Evolutionary conservation across 192 early-diverging fungal genomes (phyloP).

Genomic region (Backusella australiensis): DNA sequence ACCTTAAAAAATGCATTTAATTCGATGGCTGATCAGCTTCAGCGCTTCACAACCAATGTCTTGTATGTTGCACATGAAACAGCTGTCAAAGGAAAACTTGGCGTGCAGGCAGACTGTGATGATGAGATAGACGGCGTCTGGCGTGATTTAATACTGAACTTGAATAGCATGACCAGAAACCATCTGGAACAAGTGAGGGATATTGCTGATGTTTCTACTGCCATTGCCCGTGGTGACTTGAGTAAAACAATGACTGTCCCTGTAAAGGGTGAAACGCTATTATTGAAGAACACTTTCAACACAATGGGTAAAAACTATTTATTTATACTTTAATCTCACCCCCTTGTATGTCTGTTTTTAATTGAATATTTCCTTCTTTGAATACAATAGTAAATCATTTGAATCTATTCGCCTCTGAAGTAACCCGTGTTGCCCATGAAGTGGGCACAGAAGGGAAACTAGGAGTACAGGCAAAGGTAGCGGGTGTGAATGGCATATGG

Average conservation of each 20-base stretch:
- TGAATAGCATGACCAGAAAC: conserved; percentile 60
- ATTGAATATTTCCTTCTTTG: not conserved
- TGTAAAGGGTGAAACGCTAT: conserved; percentile 56
- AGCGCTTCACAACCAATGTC: conserved; percentile 53
- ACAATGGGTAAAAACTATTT: conserved; percentile 41
- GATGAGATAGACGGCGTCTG: conserved; percentile 44
- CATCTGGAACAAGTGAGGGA: conserved; percentile 59
- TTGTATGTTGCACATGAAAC: conserved; percentile 67
- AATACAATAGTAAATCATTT: conserved; percentile 45
- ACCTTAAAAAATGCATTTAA: conserved; percentile 50
- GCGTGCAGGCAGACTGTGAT: conserved; percentile 53
- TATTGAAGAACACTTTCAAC: conserved; percentile 56
- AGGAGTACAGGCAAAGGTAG: conserved; percentile 62
- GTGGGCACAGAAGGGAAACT: conserved; percentile 66
- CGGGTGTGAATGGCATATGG: conserved; percentile 64
- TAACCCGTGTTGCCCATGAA: conserved; percentile 64
- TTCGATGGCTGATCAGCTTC: conserved; percentile 62
- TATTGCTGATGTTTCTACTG: conserved; percentile 61
- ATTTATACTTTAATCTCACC: not conserved
- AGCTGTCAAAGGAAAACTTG: conserved; percentile 70
- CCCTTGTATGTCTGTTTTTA: not conserved
- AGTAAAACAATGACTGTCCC: conserved; percentile 59
- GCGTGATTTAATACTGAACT: conserved; percentile 51
- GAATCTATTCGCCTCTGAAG: conserved; percentile 53
- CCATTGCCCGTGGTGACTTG: conserved; percentile 56